These are phyloP conservation scores for Veloboletus limbatus DNA, from an alignment of 1,284 basidiomycete genomes.

Conservation along the genomic window DNA sequence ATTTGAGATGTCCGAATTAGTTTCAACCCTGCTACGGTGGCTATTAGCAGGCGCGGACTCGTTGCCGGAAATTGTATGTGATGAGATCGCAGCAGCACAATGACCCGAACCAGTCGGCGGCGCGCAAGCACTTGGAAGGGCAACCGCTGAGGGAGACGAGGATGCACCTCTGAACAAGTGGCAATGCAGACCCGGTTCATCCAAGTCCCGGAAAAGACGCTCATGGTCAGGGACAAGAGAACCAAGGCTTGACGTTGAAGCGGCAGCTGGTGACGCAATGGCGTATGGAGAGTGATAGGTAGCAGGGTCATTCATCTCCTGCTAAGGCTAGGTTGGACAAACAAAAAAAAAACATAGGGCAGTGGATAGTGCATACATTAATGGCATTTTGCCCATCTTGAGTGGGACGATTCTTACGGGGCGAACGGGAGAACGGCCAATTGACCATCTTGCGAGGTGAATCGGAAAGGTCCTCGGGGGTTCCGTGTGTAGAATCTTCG, in stretches of 20 bases:
- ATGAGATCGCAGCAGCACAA: not conserved
- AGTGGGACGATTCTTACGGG: constrained; percentile 17
- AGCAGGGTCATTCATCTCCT: constrained; percentile 10
- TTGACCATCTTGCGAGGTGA: constrained; percentile 28
- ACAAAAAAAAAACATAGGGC: not conserved
- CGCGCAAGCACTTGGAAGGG: not conserved
- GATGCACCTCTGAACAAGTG: not conserved
- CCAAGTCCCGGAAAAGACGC: constrained; percentile 21
- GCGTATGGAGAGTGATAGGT: constrained; percentile 8
- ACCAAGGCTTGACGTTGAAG: constrained; percentile 32
- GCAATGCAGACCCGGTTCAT: not conserved
- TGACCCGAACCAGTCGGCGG: not conserved
- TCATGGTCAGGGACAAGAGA: constrained; percentile 30
- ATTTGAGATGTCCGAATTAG: constrained; percentile 1
- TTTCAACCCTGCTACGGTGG: constrained; percentile 1
- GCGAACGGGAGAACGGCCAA: constrained; percentile 33
- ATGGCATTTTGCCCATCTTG: constrained; percentile 7
- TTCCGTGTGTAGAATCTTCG: constrained; percentile 7
- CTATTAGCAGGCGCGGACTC: constrained; percentile 5
- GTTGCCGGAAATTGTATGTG: constrained; percentile 9
- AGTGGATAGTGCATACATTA: constrained; percentile 9
- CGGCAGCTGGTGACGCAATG: constrained; percentile 17
- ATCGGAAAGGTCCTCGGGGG: constrained; percentile 15
- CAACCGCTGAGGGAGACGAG: constrained; percentile 11
- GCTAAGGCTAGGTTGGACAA: constrained; percentile 5